Evolutionary conservation across 768 basidiomycete genomes (phyloP).

Genomic region (Lactifluus pinguis): DNA sequence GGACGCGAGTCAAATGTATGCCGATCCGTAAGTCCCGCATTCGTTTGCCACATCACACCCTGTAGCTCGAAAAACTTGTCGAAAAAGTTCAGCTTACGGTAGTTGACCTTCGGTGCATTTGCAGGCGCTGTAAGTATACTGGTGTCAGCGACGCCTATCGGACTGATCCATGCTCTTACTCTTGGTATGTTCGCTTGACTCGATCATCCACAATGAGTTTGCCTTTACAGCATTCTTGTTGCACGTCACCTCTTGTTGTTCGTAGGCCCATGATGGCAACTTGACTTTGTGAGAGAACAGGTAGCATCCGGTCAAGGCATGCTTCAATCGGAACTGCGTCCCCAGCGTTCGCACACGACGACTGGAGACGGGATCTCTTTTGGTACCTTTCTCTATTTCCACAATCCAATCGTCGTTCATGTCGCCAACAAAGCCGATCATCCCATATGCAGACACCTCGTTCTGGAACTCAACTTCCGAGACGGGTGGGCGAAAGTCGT

Average conservation of each 20-base stretch:
- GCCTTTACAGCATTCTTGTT: constrained; percentile 90
- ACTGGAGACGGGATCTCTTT: constrained; percentile 52
- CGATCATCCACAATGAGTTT: constrained; percentile 92
- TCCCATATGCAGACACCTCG: constrained; percentile 92
- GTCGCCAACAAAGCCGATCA: constrained; percentile 77
- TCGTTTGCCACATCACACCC: constrained; percentile 94
- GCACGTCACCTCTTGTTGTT: constrained; percentile 99
- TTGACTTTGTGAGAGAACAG: constrained; percentile 98
- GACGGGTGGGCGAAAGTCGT: constrained; percentile 89
- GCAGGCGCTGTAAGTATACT: constrained; percentile 45
- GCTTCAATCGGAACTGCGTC: constrained; percentile 75
- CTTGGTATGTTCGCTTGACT: constrained; percentile 70
- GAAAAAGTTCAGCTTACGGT: constrained; percentile 81
- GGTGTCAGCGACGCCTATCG: background rate
- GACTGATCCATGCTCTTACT: constrained; percentile 39
- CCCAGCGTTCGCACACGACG: constrained; percentile 72
- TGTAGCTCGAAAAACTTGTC: constrained; percentile 88
- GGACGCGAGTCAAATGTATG: constrained; percentile 97
- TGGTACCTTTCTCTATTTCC: constrained; percentile 69
- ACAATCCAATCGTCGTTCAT: constrained; percentile 90
- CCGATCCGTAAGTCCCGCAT: constrained; percentile 89
- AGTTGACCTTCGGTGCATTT: constrained; percentile 79
- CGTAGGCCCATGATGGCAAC: constrained; percentile 94
- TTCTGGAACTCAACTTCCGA: constrained; percentile 99
- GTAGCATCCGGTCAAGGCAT: constrained; percentile 87